phyloP scores from a whole-genome alignment of 768 basidiomycete species.

The Leccinum subtestaceum region DNA sequence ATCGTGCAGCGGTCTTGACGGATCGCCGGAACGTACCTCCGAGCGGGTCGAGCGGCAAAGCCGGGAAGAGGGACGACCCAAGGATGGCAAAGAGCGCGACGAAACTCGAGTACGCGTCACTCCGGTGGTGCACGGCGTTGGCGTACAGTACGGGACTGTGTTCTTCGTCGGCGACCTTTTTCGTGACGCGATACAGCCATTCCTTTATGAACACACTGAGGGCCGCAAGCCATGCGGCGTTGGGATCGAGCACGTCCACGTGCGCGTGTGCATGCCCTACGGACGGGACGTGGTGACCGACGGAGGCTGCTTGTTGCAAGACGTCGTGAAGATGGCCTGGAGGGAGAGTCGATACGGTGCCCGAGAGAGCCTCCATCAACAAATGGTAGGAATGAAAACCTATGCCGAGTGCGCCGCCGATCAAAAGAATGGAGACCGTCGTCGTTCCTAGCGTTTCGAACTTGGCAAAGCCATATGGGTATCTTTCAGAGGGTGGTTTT shows the following conservation, averaged over 20 bases:
- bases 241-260: slow-evolving; percentile 68
- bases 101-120: slow-evolving; percentile 89
- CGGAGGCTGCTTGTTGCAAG: slow-evolving; percentile 53
- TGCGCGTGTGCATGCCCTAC: slow-evolving; percentile 57
- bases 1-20: background rate
- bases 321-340: slow-evolving; percentile 63
- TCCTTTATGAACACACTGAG: slow-evolving; percentile 82
- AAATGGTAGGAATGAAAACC: slow-evolving; percentile 90
- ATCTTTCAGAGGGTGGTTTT: slow-evolving; percentile 71
- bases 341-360: slow-evolving; percentile 61
- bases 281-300: slow-evolving; percentile 51
- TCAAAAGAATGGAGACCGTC: slow-evolving; percentile 80
- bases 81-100: slow-evolving; percentile 93
- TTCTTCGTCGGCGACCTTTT: slow-evolving; percentile 87
- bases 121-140: slow-evolving; percentile 98
- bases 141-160: slow-evolving; percentile 88
- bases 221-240: slow-evolving; percentile 96
- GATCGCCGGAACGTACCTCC: slow-evolving; percentile 57
- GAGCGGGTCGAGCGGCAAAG: slow-evolving; percentile 88
- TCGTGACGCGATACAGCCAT: slow-evolving; percentile 88
- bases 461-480: slow-evolving; percentile 90
- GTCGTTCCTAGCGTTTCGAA: slow-evolving; percentile 96
- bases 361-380: slow-evolving; percentile 68
- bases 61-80: slow-evolving; percentile 82
- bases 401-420: slow-evolving; percentile 79